Evolutionary conservation across 2,329 filamentous ascomycete genomes (phyloP).

Genomic region (Metarhizium album): DNA sequence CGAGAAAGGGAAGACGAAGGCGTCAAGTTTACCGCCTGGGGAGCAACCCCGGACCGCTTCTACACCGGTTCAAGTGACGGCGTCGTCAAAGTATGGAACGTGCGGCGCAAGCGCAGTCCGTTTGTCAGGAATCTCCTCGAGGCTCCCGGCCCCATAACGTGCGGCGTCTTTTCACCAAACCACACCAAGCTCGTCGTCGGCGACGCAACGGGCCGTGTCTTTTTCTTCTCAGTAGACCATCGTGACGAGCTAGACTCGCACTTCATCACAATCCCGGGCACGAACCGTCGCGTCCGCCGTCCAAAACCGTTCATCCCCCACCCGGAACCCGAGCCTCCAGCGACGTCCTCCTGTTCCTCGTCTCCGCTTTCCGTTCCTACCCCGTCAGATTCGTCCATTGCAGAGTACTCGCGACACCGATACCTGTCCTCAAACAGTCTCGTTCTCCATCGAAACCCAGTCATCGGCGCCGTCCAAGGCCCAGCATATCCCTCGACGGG

Average conservation of each 20-base stretch:
- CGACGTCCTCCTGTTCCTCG: conserved; percentile 3
- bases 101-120: conserved; percentile 32
- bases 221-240: conserved; percentile 40
- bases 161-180: conserved; percentile 48
- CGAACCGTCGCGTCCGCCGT: conserved; percentile 26
- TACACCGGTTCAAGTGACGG: conserved; percentile 57
- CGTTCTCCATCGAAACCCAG: conserved; percentile 29
- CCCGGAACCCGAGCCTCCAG: conserved; percentile 33
- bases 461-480: conserved; percentile 46
- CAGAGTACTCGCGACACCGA: conserved; percentile 14
- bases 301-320: conserved; percentile 41
- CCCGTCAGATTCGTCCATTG: conserved; percentile 9
- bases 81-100: conserved; percentile 51
- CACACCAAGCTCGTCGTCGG: conserved; percentile 44
- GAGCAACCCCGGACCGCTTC: conserved; percentile 41
- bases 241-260: conserved; percentile 25
- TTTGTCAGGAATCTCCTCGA: conserved; percentile 43
- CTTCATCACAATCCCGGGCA: conserved; percentile 26
- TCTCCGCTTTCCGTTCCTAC: background rate
- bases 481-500: conserved; percentile 35
- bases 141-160: conserved; percentile 44
- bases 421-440: conserved; percentile 31
- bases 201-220: conserved; percentile 50
- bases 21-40: conserved; percentile 55
- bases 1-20: conserved; percentile 47